These are phyloP conservation scores for Capniomyces stellatus DNA, from an alignment of 371 early-diverging fungal species.

Conservation along the genomic window DNA sequence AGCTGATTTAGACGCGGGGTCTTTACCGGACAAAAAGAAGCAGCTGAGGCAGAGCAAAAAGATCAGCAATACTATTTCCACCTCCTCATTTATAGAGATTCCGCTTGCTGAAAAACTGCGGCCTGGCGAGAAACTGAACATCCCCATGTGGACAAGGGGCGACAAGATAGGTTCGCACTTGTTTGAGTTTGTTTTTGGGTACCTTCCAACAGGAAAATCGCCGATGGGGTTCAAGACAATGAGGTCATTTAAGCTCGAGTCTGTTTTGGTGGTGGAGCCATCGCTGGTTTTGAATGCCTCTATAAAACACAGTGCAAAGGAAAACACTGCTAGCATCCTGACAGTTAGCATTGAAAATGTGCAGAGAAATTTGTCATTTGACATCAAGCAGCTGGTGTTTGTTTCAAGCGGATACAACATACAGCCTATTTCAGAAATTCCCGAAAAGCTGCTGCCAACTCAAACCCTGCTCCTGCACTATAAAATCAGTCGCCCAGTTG, in stretches of 20 bases:
- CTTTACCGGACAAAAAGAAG: too few species aligned
- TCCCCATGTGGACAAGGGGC: conserved; percentile 80
- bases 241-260: conserved; percentile 18
- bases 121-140: conserved; percentile 46
- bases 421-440: conserved; percentile 41
- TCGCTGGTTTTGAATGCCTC: conserved; percentile 84
- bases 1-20: too few species aligned
- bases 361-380: neutral
- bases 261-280: conserved; percentile 38
- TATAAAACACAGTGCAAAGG: conserved; percentile 60
- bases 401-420: conserved; percentile 1
- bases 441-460: conserved; percentile 21
- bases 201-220: conserved; percentile 1
- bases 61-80: too few species aligned
- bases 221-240: conserved; percentile 1
- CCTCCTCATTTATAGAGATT: too few species aligned
- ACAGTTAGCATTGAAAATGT: conserved; percentile 8
- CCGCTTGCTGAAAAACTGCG: conserved; percentile 34
- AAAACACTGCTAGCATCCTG: conserved; percentile 59
- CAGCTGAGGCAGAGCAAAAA: too few species aligned
- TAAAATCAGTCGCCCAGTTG: conserved; percentile 8
- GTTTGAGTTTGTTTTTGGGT: conserved; percentile 34
- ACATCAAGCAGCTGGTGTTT: neutral
- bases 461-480: conserved; percentile 6
- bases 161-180: conserved; percentile 75